A percentile compares a stretch with the other conserved stretches of the same genome.
Conservation (phyloP, 805 yeast species). For the Helenozyma rhizophorensis region DNA sequence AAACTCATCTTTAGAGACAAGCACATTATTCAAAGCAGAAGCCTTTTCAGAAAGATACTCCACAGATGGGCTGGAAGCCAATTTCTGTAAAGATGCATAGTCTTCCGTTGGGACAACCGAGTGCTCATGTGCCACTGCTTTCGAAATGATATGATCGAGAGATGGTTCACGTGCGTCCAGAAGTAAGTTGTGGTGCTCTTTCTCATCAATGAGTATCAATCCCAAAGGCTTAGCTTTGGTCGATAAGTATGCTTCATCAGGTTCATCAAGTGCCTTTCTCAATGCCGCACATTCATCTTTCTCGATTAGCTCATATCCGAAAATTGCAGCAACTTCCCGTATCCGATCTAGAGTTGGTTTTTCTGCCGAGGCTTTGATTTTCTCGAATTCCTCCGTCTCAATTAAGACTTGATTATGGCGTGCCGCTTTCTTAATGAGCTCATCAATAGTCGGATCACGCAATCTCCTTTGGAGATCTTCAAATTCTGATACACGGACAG, state of each 20-base stretch:
- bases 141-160: conserved; percentile 2
- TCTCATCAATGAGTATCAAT: conserved; percentile 1
- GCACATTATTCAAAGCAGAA: not conserved
- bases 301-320: not conserved
- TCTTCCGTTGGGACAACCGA: conserved; percentile 4
- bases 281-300: conserved; percentile 1
- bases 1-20: no score
- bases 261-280: conserved; percentile 3
- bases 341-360: not conserved
- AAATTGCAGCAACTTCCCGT: not conserved
- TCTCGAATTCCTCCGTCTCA: not conserved
- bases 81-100: conserved; percentile 1
- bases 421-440: no score
- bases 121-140: conserved; percentile 3
- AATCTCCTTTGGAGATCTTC: no score
- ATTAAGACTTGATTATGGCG: no score
- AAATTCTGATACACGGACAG: no score
- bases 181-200: conserved; percentile 1
- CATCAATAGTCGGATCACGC: no score
- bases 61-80: conserved; percentile 13
- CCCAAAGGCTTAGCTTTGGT: conserved; percentile 5
- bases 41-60: conserved; percentile 14
- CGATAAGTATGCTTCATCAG: conserved; percentile 4
- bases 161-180: conserved; percentile 6
- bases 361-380: not conserved